Evolutionary conservation across 495 filamentous ascomycete species (phyloP), one percentile per base, ranked within the genome.

Genomic region (Xylaria longipes): DNA sequence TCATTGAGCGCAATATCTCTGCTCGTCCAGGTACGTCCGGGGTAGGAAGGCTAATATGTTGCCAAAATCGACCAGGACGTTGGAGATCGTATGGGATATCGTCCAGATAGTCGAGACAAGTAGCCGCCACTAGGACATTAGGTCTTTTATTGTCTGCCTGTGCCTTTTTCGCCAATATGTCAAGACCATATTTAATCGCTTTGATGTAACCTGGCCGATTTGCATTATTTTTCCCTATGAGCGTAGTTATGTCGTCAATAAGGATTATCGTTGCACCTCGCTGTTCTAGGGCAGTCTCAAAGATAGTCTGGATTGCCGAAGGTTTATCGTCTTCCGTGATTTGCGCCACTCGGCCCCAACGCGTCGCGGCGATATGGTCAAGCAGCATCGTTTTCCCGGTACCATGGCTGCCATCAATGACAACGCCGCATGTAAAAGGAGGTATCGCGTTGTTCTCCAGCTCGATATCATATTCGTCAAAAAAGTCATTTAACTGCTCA

Each of bases 321-420:
- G 89, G 79, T 66, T 88, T 88, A 66, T 89, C 86, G 56, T 81
- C 80, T 37, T 82, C 85, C 48, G 87, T 84, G 45, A 97, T 84
- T 33, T 81, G 84, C 63, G 91, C 86, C 7, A 92, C 86, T 69
- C 86, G 88, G 25, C 87, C 89, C 91, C 92, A 97, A 67, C 88
- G 86, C 11, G 89, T 87, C n/a, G 81, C 80, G 25, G 87, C 85
- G n/a, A 97, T 86, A 64, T 87, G 86, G 35, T 89, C 76, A 3
- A 97, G 80, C 17, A 97, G 82, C 69, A 91, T 82, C 20, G 89
- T 90, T 79, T 97, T 97, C 3, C 94, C 94, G 0, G 92, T 96
- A 70, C 96, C 91, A 74, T 92, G 89, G 63, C 92, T 88, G 56
- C 96, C 94, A 82, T 96, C 89, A 54, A 99, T 84, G 71, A 97